phyloP scores from a whole-genome alignment of 2,329 filamentous ascomycete species.

The Cadophora gregata region DNA sequence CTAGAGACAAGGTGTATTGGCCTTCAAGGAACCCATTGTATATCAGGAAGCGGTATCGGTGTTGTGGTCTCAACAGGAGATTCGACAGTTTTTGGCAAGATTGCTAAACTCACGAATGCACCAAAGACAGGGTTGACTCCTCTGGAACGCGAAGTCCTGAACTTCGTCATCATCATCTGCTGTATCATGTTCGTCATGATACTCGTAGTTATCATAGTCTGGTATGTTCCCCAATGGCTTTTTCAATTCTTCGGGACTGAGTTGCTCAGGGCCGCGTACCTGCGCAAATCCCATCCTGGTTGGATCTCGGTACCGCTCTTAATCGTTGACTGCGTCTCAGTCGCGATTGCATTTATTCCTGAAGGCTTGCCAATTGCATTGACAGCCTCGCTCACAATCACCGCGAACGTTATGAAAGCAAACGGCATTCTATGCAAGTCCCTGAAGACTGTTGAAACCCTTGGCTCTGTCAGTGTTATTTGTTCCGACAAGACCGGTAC shows the following conservation, averaged over 20 bases:
- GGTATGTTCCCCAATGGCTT: slow-evolving; percentile 56
- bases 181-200: slow-evolving; percentile 71
- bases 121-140: slow-evolving; percentile 72
- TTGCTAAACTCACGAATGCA: slow-evolving; percentile 73
- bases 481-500: slow-evolving; percentile 82
- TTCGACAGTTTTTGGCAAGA: slow-evolving; percentile 75
- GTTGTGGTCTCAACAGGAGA: slow-evolving; percentile 76
- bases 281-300: slow-evolving; percentile 67
- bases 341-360: slow-evolving; percentile 78
- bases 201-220: slow-evolving; percentile 67
- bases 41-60: slow-evolving; percentile 69
- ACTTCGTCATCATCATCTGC: slow-evolving; percentile 75
- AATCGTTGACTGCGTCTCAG: slow-evolving; percentile 75
- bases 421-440: slow-evolving; percentile 82
- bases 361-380: slow-evolving; percentile 75
- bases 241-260: slow-evolving; percentile 29
- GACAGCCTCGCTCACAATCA: slow-evolving; percentile 75
- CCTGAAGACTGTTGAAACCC: slow-evolving; percentile 77
- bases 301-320: slow-evolving; percentile 77
- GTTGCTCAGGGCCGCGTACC: slow-evolving; percentile 60
- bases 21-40: slow-evolving; percentile 80
- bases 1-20: slow-evolving; percentile 79
- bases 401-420: slow-evolving; percentile 76
- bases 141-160: slow-evolving; percentile 73
- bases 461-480: slow-evolving; percentile 74